A percentile compares a stretch with the other conserved stretches of the same genome.
Conservation (phyloP, 2,329 filamentous ascomycete species). For the Aureobasidium mangrovei region DNA sequence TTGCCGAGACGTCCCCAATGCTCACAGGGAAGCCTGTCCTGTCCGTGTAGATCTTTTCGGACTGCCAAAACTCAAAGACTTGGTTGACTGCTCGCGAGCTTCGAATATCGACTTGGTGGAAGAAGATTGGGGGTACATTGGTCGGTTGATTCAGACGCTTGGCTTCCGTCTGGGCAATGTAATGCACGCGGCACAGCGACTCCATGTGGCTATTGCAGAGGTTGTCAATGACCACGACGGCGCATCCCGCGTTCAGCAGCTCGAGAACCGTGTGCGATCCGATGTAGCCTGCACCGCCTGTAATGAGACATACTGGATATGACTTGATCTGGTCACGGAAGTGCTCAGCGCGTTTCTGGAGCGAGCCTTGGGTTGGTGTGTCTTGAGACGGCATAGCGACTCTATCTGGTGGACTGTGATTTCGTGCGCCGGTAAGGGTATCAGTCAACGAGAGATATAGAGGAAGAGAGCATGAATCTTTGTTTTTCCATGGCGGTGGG, state of each 20-base stretch:
- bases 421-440: background rate
- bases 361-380: background rate
- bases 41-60: slow-evolving; percentile 1
- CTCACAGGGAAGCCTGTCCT: slow-evolving; percentile 30
- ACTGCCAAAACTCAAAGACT: slow-evolving; percentile 26
- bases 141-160: slow-evolving; percentile 29
- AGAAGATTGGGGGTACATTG: slow-evolving; percentile 35
- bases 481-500: too few species aligned
- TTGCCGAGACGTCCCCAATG: slow-evolving; percentile 1
- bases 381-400: background rate
- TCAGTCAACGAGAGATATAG: too few species aligned
- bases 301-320: slow-evolving; percentile 10
- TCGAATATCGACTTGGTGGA: slow-evolving; percentile 43
- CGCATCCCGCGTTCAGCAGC: slow-evolving; percentile 45
- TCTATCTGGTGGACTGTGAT: background rate
- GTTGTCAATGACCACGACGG: slow-evolving; percentile 41
- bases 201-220: slow-evolving; percentile 32
- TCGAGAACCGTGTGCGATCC: slow-evolving; percentile 49
- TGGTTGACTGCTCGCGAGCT: slow-evolving; percentile 31
- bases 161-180: slow-evolving; percentile 30
- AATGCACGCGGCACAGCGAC: slow-evolving; percentile 31
- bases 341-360: background rate
- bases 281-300: slow-evolving; percentile 26
- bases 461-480: too few species aligned
- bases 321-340: slow-evolving; percentile 11